phyloP scores from a whole-genome alignment of 805 yeast species.

The Starmerella kuoi region DNA sequence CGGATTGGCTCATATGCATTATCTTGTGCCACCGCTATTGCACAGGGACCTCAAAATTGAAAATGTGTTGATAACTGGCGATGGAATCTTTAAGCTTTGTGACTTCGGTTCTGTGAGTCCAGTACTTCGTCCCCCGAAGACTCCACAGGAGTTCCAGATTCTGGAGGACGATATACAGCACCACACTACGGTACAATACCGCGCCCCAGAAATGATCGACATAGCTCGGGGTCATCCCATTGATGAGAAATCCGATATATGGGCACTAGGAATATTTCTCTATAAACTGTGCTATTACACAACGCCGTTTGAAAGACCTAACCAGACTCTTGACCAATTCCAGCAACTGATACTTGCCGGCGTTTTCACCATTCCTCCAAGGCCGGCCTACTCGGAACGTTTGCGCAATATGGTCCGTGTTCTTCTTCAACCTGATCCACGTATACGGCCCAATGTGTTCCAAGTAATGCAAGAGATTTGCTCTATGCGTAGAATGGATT shows the following conservation, averaged over 20 bases:
- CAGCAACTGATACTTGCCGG: slow-evolving; percentile 82
- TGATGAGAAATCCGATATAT: slow-evolving; percentile 84
- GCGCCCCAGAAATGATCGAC: slow-evolving; percentile 95
- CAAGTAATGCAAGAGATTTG: slow-evolving; percentile 61
- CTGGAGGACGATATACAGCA: slow-evolving; percentile 73
- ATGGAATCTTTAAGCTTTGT: slow-evolving; percentile 68
- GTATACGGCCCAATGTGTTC: slow-evolving; percentile 71
- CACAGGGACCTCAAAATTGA: slow-evolving; percentile 93
- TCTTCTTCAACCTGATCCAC: slow-evolving; percentile 73
- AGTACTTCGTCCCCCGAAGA: slow-evolving; percentile 60
- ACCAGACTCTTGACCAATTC: slow-evolving; percentile 28
- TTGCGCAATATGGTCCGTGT: slow-evolving; percentile 64
- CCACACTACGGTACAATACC: slow-evolving; percentile 91
- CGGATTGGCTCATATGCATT: slow-evolving; percentile 81
- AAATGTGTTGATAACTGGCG: slow-evolving; percentile 62
- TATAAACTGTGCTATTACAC: slow-evolving; percentile 85
- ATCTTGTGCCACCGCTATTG: slow-evolving; percentile 49
- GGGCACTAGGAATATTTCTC: slow-evolving; percentile 92
- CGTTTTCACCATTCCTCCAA: slow-evolving; percentile 58
- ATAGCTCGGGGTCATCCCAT: slow-evolving; percentile 69
- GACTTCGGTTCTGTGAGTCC: slow-evolving; percentile 87
- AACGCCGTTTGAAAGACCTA: slow-evolving; percentile 81
- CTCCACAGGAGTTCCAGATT: slow-evolving; percentile 58
- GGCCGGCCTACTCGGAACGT: slow-evolving; percentile 58
- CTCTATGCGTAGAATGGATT: slow-evolving; percentile 43